phyloP scores from a whole-genome alignment of 495 filamentous ascomycete genomes.

The Penicillium flavigenum region DNA sequence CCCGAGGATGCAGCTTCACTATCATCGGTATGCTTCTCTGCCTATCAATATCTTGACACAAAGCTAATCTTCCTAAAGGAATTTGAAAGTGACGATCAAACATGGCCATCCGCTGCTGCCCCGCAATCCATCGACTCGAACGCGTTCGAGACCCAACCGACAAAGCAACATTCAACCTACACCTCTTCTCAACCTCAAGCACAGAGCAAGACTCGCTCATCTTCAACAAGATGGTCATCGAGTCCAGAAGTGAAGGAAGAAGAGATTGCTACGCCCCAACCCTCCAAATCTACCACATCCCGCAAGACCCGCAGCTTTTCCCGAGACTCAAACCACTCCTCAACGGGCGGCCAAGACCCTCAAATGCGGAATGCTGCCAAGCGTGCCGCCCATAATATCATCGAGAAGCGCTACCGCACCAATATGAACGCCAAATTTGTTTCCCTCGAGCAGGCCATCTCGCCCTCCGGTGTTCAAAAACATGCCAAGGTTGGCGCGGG shows the following conservation, averaged over 20 bases:
- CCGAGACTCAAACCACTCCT: constrained; percentile 32
- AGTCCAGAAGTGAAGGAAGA: constrained; percentile 37
- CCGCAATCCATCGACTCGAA: constrained; percentile 27
- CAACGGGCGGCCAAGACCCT: constrained; percentile 21
- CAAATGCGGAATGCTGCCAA: constrained; percentile 46
- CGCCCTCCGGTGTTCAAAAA: constrained; percentile 28
- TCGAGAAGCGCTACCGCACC: constrained; percentile 53
- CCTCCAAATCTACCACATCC: constrained; percentile 20
- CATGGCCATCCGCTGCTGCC: constrained; percentile 33
- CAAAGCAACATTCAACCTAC: constrained; percentile 13
- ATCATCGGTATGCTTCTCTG: constrained; percentile 33
- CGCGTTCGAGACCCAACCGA: constrained; percentile 17
- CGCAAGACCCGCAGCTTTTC: constrained; percentile 38
- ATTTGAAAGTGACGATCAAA: constrained; percentile 45
- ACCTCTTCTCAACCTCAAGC: constrained; percentile 21
- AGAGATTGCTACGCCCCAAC: constrained; percentile 22
- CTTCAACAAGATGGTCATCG: constrained; percentile 34
- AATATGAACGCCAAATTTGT: constrained; percentile 56
- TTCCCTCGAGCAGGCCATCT: constrained; percentile 44
- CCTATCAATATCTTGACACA: constrained; percentile 7
- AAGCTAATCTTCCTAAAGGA: constrained; percentile 26
- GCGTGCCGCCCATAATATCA: constrained; percentile 53
- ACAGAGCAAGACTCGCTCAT: constrained; percentile 15
- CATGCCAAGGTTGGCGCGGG: constrained; percentile 30
- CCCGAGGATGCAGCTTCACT: constrained; percentile 38